Percentiles rank a stretch among this genome's conserved stretches.
Conservation (phyloP, 768 basidiomycete genomes). For the Lenzites betulinus region DNA sequence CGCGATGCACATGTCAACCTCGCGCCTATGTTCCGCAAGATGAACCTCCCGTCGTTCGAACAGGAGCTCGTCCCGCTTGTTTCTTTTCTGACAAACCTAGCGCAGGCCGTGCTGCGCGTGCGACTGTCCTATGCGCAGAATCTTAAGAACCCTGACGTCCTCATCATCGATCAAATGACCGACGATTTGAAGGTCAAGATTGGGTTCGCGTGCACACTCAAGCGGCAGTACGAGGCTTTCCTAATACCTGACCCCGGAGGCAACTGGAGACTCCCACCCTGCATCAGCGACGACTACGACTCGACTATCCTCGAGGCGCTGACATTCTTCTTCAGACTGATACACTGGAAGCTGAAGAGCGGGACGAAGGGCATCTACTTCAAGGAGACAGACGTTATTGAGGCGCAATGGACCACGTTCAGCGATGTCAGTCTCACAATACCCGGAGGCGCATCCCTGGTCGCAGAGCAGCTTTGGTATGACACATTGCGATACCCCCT, state of each 20-base stretch:
- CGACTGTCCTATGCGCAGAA: conserved; percentile 88
- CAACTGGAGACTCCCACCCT: conserved; percentile 86
- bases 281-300: conserved; percentile 91
- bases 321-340: conserved; percentile 86
- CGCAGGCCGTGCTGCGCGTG: conserved; percentile 87
- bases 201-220: conserved; percentile 91
- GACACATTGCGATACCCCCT: conserved; percentile 26
- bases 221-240: conserved; percentile 92
- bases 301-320: conserved; percentile 84
- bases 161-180: conserved; percentile 92
- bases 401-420: conserved; percentile 94
- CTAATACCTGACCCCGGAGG: conserved; percentile 82
- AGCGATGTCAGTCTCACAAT: conserved; percentile 90
- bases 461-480: conserved; percentile 95
- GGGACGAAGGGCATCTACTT: conserved; percentile 91
- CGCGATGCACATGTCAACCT: conserved; percentile 86
- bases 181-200: conserved; percentile 92
- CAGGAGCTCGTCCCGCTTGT: conserved; percentile 88
- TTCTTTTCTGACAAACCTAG: conserved; percentile 94
- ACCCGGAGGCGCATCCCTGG: conserved; percentile 82
- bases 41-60: conserved; percentile 92
- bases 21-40: conserved; percentile 71
- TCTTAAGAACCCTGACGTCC: conserved; percentile 82
- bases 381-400: conserved; percentile 97
- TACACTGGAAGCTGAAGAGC: conserved; percentile 95